Evolutionary conservation across 1,139 yeast genomes (phyloP).

Genomic region (Torulaspora globosa): DNA sequence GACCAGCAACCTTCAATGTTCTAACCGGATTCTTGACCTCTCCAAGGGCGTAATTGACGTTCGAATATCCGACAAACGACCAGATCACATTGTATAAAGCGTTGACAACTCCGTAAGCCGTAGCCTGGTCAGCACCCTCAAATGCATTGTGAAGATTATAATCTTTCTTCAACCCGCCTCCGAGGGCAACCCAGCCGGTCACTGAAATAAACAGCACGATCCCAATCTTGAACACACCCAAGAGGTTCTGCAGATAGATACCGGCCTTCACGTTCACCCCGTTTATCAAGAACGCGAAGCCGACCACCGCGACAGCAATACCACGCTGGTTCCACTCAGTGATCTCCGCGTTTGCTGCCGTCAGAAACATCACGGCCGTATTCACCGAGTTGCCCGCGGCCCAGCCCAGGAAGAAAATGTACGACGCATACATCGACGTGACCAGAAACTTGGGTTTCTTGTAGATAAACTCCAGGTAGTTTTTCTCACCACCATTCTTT

Average conservation of each 20-base stretch:
- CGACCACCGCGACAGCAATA: slow-evolving; percentile 67
- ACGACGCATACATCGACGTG: slow-evolving; percentile 71
- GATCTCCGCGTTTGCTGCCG: slow-evolving; percentile 66
- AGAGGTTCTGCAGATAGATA: slow-evolving; percentile 58
- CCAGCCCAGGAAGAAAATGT: slow-evolving; percentile 77
- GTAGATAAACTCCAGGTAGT: slow-evolving; percentile 71
- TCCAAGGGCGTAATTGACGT: slow-evolving; percentile 78
- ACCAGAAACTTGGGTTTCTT: slow-evolving; percentile 64
- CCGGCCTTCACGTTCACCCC: slow-evolving; percentile 61
- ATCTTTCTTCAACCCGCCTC: slow-evolving; percentile 57
- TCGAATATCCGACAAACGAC: slow-evolving; percentile 72
- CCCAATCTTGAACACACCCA: slow-evolving; percentile 68
- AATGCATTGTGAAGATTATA: slow-evolving; percentile 57
- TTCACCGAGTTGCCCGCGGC: slow-evolving; percentile 57
- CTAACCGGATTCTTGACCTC: slow-evolving; percentile 70
- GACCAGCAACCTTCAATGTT: slow-evolving; percentile 68
- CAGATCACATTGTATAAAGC: slow-evolving; percentile 77
- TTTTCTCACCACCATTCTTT: slow-evolving; percentile 84
- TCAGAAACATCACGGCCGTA: slow-evolving; percentile 42
- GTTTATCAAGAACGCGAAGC: slow-evolving; percentile 67
- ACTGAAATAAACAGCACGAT: slow-evolving; percentile 65
- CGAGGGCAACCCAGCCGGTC: slow-evolving; percentile 80
- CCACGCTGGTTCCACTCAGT: slow-evolving; percentile 75
- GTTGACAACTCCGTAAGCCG: slow-evolving; percentile 72
- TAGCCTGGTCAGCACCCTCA: slow-evolving; percentile 51